Conservation (phyloP, 1,284 basidiomycete genomes). For the Nidula niveotomentosa region DNA sequence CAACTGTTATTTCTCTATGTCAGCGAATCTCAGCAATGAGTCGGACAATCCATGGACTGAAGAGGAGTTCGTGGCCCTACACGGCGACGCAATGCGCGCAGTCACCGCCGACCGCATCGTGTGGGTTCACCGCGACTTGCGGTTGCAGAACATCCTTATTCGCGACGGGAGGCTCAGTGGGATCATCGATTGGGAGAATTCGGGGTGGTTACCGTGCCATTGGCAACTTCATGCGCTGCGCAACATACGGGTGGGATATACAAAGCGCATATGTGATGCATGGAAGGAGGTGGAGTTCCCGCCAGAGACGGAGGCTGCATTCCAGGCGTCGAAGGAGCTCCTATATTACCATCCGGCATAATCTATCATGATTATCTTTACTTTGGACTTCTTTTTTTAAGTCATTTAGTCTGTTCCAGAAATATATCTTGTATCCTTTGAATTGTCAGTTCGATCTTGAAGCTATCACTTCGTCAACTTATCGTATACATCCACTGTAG, state of each 20-base stretch:
- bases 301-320: not conserved
- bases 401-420: no score
- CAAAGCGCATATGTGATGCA: not conserved
- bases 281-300: not conserved
- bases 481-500: no score
- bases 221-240: not conserved
- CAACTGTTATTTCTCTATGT: not conserved
- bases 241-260: not conserved
- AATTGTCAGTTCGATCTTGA: no score
- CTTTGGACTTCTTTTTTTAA: no score
- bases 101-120: slow-evolving; percentile 1
- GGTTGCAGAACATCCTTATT: not conserved
- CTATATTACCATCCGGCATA: not conserved
- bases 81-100: not conserved
- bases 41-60: not conserved
- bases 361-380: no score
- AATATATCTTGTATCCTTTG: no score
- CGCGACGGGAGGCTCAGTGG: not conserved
- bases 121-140: not conserved
- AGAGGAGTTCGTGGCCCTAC: not conserved
- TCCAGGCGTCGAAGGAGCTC: not conserved
- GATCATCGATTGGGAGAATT: not conserved
- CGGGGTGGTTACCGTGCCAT: not conserved
- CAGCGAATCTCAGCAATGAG: not conserved
- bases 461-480: no score